Evolutionary conservation across 2,329 filamentous ascomycete genomes (phyloP).

Genomic region (Domatiomyces globalis): DNA sequence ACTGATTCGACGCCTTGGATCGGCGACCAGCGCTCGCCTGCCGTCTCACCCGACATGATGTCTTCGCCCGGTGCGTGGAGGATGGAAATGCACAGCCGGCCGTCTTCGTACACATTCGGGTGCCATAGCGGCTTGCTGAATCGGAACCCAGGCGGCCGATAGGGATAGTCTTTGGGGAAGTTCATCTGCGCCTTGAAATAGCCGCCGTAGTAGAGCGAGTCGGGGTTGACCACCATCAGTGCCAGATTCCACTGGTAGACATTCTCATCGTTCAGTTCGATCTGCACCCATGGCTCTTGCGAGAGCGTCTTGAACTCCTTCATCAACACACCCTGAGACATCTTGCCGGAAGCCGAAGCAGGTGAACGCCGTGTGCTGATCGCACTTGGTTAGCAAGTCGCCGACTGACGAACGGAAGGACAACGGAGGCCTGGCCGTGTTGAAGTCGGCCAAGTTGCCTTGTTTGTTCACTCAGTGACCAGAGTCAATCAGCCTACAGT

Average conservation of each 20-base stretch:
- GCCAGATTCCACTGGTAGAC: slow-evolving; percentile 78
- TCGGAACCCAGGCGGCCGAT: slow-evolving; percentile 68
- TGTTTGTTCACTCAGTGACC: too few species aligned
- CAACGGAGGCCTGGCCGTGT: too few species aligned
- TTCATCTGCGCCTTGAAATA: slow-evolving; percentile 85
- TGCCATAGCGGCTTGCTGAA: slow-evolving; percentile 73
- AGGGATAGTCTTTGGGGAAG: slow-evolving; percentile 82
- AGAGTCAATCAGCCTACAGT: too few species aligned
- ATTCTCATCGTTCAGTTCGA: slow-evolving; percentile 71
- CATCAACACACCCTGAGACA: slow-evolving; percentile 72
- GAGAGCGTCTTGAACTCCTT: slow-evolving; percentile 68
- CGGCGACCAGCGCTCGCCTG: slow-evolving; percentile 86
- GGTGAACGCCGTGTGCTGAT: not conserved
- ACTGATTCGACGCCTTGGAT: slow-evolving; percentile 91
- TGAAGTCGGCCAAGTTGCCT: too few species aligned
- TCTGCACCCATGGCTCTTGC: slow-evolving; percentile 88
- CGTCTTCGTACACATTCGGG: slow-evolving; percentile 85
- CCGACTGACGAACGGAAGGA: too few species aligned
- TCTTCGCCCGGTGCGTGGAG: slow-evolving; percentile 86
- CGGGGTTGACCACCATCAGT: slow-evolving; percentile 82
- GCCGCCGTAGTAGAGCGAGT: slow-evolving; percentile 81
- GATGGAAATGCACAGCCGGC: slow-evolving; percentile 90
- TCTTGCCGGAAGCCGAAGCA: slow-evolving; percentile 11
- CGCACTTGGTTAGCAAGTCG: too few species aligned
- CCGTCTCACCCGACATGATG: slow-evolving; percentile 76